Conservation (phyloP, 306 rosid genomes). For the Sechiopsis laciniata region DNA sequence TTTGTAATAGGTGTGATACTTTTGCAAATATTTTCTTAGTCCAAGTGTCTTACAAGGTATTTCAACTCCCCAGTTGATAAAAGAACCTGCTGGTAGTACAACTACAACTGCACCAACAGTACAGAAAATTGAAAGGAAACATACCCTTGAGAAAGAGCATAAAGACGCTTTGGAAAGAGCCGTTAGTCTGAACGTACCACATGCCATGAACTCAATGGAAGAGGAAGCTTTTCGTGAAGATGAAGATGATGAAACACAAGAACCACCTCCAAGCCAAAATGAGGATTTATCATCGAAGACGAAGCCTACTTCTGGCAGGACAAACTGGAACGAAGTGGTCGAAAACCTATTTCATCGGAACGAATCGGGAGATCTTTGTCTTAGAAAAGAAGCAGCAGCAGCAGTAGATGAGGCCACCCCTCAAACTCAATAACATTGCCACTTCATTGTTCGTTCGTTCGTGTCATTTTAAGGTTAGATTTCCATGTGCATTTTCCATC, state of each 20-base stretch:
- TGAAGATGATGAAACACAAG: conserved; percentile 26
- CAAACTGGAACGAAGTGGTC: conserved; percentile 63
- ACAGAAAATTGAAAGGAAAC: conserved; percentile 43
- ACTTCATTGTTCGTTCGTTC: not conserved
- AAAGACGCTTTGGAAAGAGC: conserved; percentile 63
- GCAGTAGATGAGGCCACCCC: not conserved
- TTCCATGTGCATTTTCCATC: not conserved
- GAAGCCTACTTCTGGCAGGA: conserved; percentile 32
- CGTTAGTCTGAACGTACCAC: conserved; percentile 62
- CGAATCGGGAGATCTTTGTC: conserved; percentile 28
- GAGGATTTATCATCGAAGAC: conserved; percentile 25
- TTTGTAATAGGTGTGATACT: not conserved
- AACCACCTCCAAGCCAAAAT: conserved; percentile 26
- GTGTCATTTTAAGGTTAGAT: not conserved
- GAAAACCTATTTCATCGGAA: conserved; percentile 49
- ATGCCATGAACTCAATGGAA: conserved; percentile 40
- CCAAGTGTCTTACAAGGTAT: not conserved
- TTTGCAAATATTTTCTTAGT: not conserved
- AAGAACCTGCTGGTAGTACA: conserved; percentile 31
- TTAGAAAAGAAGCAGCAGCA: conserved; percentile 24
- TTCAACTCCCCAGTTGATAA: conserved; percentile 34
- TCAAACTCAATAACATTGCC: not conserved
- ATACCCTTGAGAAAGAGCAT: conserved; percentile 55
- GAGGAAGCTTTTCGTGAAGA: conserved; percentile 13
- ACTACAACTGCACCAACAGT: conserved; percentile 39